Conservation (phyloP, 371 early-diverging fungal genomes). For the Circinella umbellata region DNA sequence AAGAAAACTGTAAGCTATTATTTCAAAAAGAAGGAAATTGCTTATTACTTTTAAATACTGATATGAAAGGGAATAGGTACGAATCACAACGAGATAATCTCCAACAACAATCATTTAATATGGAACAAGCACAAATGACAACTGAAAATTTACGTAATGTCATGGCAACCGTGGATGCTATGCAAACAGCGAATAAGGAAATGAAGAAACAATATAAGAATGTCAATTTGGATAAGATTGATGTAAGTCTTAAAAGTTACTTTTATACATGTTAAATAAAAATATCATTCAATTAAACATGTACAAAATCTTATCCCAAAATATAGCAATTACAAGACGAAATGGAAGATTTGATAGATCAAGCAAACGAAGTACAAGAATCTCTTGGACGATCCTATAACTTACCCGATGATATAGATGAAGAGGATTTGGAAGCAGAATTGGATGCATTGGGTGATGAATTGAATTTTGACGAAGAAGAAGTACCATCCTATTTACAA, state of each 20-base stretch:
- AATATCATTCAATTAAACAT: not conserved
- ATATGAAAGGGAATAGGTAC: conserved; percentile 56
- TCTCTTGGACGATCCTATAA: conserved; percentile 89
- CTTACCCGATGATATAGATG: conserved; percentile 94
- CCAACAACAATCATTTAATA: conserved; percentile 94
- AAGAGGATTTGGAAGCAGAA: conserved; percentile 97
- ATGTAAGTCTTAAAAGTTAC: conserved; percentile 54
- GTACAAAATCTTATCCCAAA: not conserved
- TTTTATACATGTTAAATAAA: not conserved
- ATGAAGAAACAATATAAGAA: conserved; percentile 95
- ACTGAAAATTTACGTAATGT: conserved; percentile 95
- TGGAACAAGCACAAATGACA: conserved; percentile 95
- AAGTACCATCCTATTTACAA: conserved; percentile 71
- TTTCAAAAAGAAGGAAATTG: not conserved
- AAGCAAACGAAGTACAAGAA: conserved; percentile 96
- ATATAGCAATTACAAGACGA: conserved; percentile 92
- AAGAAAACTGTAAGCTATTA: conserved; percentile 74
- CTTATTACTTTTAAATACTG: not conserved
- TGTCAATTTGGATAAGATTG: conserved; percentile 91
- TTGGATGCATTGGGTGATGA: conserved; percentile 96
- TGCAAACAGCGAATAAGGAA: conserved; percentile 91
- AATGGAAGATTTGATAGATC: conserved; percentile 94
- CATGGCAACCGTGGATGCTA: conserved; percentile 91
- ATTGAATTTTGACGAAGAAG: conserved; percentile 79
- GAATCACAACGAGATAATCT: conserved; percentile 92